Evolutionary conservation across 139 green algal species (phyloP), one percentile per base, ranked within the genome.

Genomic region (Tetraselmis striata): DNA sequence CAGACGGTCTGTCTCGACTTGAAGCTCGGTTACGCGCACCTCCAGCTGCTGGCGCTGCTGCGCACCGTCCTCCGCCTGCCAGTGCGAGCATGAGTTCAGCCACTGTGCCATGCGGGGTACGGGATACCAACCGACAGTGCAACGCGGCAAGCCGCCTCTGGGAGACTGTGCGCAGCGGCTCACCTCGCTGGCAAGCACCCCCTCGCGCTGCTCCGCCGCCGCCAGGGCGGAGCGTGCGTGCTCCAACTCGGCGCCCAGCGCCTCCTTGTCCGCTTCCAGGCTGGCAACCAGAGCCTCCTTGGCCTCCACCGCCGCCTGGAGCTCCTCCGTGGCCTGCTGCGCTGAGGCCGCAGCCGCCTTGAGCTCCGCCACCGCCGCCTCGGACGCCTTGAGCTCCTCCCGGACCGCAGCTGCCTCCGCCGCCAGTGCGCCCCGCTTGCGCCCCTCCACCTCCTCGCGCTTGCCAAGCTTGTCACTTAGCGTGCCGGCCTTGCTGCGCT

Each of bases 401-500:
- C 18, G 45, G 18, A 67, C 45, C 18, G 11, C 45, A 5, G 45
- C 45, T 18, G 18, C 45, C 45, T 67, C 45, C 45, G 45, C 18
- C 28, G 59, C 32, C 22, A 84, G 81, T 29, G 26, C 32, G 1
- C 11, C 28, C 27, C 75, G 67, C 24, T 88, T 89, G 32, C 86
- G 77, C 1, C 77, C 29, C 31, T 25, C 26, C 32, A 87, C 77
- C 32, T 79, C 84, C 25, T 89, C 87, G 27, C 84, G 75, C 81
- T 92, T 92, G 81, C 92, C 92, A 45, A 95, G 80, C 28, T 91
- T 92, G 86, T 93, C 90, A 78, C 90, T 87, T 22, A 97, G 88
- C 78, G 89, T 82, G 1, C 87, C 84, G 25, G 89, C 90, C 85
- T 94, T 88, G 31, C 84, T 83, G 28, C 86, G 83, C 27, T 89